phyloP scores from a whole-genome alignment of 305 asterid genomes.

The Monarda citriodora region DNA sequence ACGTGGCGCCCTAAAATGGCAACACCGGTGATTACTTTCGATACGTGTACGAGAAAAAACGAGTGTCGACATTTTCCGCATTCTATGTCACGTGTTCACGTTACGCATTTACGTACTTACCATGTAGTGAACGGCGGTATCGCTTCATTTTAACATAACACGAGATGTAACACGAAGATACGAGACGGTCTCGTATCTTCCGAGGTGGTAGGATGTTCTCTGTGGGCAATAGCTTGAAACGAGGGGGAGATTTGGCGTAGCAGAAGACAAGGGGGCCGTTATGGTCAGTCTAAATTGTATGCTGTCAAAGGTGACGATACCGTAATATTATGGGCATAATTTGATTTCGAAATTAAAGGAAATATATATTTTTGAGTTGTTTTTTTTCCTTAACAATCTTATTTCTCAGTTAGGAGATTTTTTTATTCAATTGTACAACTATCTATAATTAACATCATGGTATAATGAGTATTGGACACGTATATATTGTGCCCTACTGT shows the following conservation, averaged over 20 bases:
- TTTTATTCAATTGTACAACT: no score
- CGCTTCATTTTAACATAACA: no score
- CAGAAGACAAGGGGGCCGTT: constrained; percentile 25
- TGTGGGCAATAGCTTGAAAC: constrained; percentile 14
- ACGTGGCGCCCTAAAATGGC: constrained; percentile 3
- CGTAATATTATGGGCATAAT: constrained; percentile 7
- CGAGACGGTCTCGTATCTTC: constrained; percentile 1
- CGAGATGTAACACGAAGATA: no score
- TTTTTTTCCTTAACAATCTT: neutral
- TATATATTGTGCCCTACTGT: no score
- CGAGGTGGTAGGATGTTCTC: constrained; percentile 22
- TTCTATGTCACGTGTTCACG: no score
- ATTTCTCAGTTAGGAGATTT: no score
- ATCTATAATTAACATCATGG: no score
- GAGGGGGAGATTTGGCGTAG: constrained; percentile 1
- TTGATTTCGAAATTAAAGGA: neutral
- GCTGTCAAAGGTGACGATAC: constrained; percentile 14
- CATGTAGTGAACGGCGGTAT: no score
- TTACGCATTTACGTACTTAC: no score
- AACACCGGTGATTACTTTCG: neutral
- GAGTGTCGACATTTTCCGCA: neutral
- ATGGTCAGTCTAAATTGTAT: neutral
- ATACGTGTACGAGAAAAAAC: constrained; percentile 4
- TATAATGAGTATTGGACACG: no score
- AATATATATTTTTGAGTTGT: neutral